Evolutionary conservation across 2,329 filamentous ascomycete genomes (phyloP).

Genomic region (Coleophoma cylindrospora): DNA sequence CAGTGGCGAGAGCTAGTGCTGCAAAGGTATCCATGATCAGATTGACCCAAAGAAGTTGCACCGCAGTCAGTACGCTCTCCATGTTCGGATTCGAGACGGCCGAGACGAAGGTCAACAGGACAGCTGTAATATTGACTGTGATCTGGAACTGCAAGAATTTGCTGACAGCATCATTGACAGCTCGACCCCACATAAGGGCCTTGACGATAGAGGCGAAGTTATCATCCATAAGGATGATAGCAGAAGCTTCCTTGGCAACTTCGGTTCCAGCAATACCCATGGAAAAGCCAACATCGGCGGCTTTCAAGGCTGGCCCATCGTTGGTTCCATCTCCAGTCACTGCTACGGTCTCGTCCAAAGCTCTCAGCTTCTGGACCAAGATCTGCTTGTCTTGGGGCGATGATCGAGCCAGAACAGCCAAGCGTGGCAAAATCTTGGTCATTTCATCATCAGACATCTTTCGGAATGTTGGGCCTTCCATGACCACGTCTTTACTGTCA

Average conservation of each 20-base stretch:
- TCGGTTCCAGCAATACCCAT: constrained; percentile 57
- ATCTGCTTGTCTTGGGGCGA: constrained; percentile 62
- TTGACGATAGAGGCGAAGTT: constrained; percentile 55
- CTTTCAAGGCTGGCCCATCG: constrained; percentile 55
- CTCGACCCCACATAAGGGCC: constrained; percentile 50
- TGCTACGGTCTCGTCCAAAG: constrained; percentile 56
- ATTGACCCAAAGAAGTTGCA: constrained; percentile 66
- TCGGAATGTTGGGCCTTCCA: constrained; percentile 62
- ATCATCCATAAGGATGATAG: constrained; percentile 53
- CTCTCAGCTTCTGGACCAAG: constrained; percentile 54
- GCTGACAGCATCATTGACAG: constrained; percentile 25
- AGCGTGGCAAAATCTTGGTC: constrained; percentile 38
- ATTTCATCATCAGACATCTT: constrained; percentile 51
- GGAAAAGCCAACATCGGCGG: constrained; percentile 58
- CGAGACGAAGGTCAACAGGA: constrained; percentile 59
- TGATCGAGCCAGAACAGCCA: constrained; percentile 60
- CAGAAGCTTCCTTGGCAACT: constrained; percentile 51
- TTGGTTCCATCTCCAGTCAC: constrained; percentile 61
- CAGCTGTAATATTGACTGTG: constrained; percentile 66
- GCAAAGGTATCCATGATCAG: constrained; percentile 68
- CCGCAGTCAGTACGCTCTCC: constrained; percentile 57
- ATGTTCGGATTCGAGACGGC: constrained; percentile 51
- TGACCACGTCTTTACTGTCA: constrained; percentile 45
- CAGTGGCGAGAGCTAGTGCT: constrained; percentile 59
- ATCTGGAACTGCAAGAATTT: constrained; percentile 52